Evolutionary conservation across 2,329 filamentous ascomycete species (phyloP), one percentile per base, ranked within the genome.

Genomic region (Fusarium fracticaudum): DNA sequence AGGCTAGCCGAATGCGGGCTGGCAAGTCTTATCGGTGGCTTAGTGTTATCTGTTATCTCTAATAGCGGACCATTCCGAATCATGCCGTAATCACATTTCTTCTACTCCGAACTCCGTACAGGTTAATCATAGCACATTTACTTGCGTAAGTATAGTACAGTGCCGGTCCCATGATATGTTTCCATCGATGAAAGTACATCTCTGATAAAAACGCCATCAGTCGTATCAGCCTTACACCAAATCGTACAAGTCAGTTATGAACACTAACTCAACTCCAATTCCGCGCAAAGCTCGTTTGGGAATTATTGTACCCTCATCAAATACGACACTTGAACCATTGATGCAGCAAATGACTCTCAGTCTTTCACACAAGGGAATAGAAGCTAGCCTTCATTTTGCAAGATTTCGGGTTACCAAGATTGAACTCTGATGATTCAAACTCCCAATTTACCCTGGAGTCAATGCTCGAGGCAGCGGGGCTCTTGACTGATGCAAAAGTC

Each of bases 251-350:
- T 20, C 17, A 35, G 7, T 24, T 3, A 51, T 51, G 48, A 3
- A 24, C 2, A 2, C 31, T 1, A 14, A 35, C 3, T 37, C 35
- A 35, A 51, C 5, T 1, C 12, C 5, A 35, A 6, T 3, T 24
- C 17, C 31, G 3, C 31, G 15, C 22, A n/a, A 0, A 35, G 48
- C 22, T 51, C 48, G 48, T 3, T 51, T 51, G 5, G 48, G 48
- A 13, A 7, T 51, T 1, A 51, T 51, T 9, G 48, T 51, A 20
- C 48, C 48, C 5, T 51, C 48, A 14, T 51, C 48, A 3, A 51
- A 51, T n/a, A 35, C 48, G 3, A n/a, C 17, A 24, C 3, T 51
- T 3, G 48, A 51, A 35, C 48, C 48, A 3, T 9, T 51, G 4
- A 35, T n/a, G 15, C 48, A 51, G 31, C 31, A 14, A 5, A 35